Evolutionary conservation across 2,329 filamentous ascomycete genomes (phyloP).

Genomic region (Trichophyton mentagrophytes): DNA sequence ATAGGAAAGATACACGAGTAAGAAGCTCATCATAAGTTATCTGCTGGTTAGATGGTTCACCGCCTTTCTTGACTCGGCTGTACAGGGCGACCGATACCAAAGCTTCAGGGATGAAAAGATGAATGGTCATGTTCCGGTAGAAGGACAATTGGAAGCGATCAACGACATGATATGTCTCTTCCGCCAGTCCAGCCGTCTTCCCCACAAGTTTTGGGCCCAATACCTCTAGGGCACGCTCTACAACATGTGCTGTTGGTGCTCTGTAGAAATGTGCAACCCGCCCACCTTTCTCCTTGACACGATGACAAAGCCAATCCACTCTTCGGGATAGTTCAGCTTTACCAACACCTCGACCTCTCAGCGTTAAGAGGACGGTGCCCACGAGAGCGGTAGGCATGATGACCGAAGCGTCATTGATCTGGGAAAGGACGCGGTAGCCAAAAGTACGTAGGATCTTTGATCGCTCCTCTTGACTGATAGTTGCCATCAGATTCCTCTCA

Average conservation of each 20-base stretch:
- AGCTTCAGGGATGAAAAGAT: conserved; percentile 88
- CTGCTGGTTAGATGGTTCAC: conserved; percentile 67
- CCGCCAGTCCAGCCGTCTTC: conserved; percentile 61
- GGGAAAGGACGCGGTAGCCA: conserved; percentile 80
- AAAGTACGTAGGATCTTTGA: conserved; percentile 70
- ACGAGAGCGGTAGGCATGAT: conserved; percentile 97
- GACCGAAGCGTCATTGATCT: conserved; percentile 92
- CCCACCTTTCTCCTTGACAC: conserved; percentile 74
- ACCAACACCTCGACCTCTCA: conserved; percentile 83
- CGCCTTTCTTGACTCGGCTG: conserved; percentile 76
- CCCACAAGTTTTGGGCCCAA: conserved; percentile 82
- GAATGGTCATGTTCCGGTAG: conserved; percentile 98
- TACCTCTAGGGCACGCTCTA: conserved; percentile 82
- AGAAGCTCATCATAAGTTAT: conserved; percentile 62
- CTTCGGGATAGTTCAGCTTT: conserved; percentile 72
- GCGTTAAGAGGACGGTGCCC: conserved; percentile 79
- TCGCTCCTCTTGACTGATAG: conserved; percentile 42
- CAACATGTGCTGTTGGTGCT: conserved; percentile 63
- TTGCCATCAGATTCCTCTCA: conserved; percentile 23
- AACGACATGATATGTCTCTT: conserved; percentile 88
- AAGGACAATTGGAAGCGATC: conserved; percentile 96
- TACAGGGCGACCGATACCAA: conserved; percentile 86
- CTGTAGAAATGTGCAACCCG: conserved; percentile 87
- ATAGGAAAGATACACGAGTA: conserved; percentile 76
- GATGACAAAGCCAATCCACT: conserved; percentile 76